Evolutionary conservation across 2,329 filamentous ascomycete genomes (phyloP), one percentile per base, ranked within the genome.

Genomic region (Coleophoma cylindrospora): DNA sequence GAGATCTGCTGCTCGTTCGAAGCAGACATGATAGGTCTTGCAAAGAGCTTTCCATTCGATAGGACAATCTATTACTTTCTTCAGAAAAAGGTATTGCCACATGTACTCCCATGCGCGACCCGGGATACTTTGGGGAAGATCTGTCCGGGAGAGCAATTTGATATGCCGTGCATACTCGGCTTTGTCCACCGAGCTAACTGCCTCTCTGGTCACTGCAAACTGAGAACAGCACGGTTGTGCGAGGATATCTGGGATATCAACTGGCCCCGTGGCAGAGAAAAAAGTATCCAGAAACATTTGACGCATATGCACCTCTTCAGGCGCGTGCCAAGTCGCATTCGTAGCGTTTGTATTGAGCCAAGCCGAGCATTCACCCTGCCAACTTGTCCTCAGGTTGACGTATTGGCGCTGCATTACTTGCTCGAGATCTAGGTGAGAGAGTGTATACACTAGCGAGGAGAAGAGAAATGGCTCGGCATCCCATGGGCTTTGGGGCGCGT

Each of bases 371-470:
- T 75, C 78, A 3, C 74, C 72, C 37, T 73, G 64, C 75, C 76
- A 80, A 50, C 68, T 70, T 54, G 77, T 79, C 7, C 76, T 70
- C 57, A 81, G 66, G 58, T 80, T 81, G 59, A 78, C 72, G 60
- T 78, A 81, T 13, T 76, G 74, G 49, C 75, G 67, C 48, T 71
- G 60, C 52, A 69, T 67, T 13, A 80, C 73, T 27, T 61, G 56
- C 6, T 60, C 41, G 7, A 67, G 57, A 51, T 65, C 62, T 13
- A 66, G 60, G 38, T 62, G 63, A 33, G 58, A 61, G 37, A 69
- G 57, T 33, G 59, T 57, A 48, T 67, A 68, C 17, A 56, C 49
- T 52, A 68, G 58, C 11, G 63, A 66, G 45, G 56, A 73, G 65
- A 68, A 56, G 33, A 61, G 54, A 19, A 49, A 44, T 22, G 41